phyloP scores from a whole-genome alignment of 805 yeast species.

The Ascoidea asiatica region DNA sequence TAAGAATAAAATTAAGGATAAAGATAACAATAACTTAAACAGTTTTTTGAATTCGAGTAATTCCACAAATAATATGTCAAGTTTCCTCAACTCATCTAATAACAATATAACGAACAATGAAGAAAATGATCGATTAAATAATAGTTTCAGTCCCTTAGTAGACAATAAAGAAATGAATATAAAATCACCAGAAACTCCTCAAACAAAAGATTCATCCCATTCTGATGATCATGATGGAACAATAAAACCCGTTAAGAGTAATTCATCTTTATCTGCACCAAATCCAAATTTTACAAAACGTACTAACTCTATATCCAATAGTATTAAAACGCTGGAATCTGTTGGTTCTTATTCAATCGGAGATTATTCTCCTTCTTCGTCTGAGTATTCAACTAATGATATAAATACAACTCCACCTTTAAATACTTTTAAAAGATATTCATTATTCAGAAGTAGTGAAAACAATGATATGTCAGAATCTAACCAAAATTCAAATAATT shows the following conservation, averaged over 20 bases:
- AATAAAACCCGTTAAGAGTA: not conserved
- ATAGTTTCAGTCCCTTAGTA: too few relatives aligned
- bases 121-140: too few relatives aligned
- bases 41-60: too few relatives aligned
- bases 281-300: constrained; percentile 1
- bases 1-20: too few relatives aligned
- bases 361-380: constrained; percentile 31
- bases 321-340: constrained; percentile 12
- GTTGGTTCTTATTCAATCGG: constrained; percentile 28
- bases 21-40: too few relatives aligned
- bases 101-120: not conserved
- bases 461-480: not conserved
- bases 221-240: too few relatives aligned
- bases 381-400: constrained; percentile 15
- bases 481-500: not conserved
- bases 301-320: not conserved
- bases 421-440: not conserved
- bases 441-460: not conserved
- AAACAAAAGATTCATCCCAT: too few relatives aligned
- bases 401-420: not conserved
- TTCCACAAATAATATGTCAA: not conserved
- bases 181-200: too few relatives aligned
- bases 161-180: too few relatives aligned
- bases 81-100: too few relatives aligned
- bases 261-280: not conserved